These are phyloP conservation scores for Cordyceps javanica DNA, from an alignment of 2,329 filamentous ascomycete species.

Conservation along the genomic window DNA sequence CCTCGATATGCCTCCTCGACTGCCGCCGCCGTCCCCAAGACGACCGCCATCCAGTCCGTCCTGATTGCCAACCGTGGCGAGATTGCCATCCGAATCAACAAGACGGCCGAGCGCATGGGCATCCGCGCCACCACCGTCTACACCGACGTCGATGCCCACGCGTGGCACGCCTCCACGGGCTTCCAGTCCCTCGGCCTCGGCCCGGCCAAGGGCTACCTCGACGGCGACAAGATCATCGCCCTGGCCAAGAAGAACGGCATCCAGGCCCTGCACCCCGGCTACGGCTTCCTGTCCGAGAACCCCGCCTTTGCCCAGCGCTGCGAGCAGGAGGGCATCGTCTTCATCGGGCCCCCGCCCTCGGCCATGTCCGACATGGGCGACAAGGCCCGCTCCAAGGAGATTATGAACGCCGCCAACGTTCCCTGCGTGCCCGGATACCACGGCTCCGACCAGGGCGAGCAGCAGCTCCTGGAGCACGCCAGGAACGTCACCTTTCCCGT, in stretches of 20 bases:
- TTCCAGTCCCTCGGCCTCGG: slow-evolving; percentile 81
- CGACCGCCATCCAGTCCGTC: slow-evolving; percentile 63
- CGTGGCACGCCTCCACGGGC: slow-evolving; percentile 83
- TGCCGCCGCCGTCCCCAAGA: slow-evolving; percentile 26
- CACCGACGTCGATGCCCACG: slow-evolving; percentile 80
- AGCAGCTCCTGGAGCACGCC: slow-evolving; percentile 60
- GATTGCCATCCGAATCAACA: slow-evolving; percentile 88
- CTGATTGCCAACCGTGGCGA: slow-evolving; percentile 96
- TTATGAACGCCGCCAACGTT: slow-evolving; percentile 92
- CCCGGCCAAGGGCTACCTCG: slow-evolving; percentile 78
- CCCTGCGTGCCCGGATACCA: slow-evolving; percentile 97
- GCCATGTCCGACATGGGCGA: slow-evolving; percentile 89
- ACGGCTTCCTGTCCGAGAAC: slow-evolving; percentile 95
- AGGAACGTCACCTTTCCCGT: slow-evolving; percentile 63
- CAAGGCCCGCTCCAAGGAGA: slow-evolving; percentile 89
- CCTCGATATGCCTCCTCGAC: slow-evolving; percentile 33
- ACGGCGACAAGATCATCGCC: slow-evolving; percentile 85
- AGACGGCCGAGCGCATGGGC: slow-evolving; percentile 80
- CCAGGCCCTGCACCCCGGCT: slow-evolving; percentile 89
- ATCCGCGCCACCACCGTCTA: slow-evolving; percentile 93
- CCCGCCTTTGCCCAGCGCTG: slow-evolving; percentile 83
- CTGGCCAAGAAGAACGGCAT: slow-evolving; percentile 83
- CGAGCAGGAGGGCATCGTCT: slow-evolving; percentile 82
- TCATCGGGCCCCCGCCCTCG: slow-evolving; percentile 81
- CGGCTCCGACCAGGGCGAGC: slow-evolving; percentile 69